Base-by-base conservation (phyloP, 2,329 filamentous ascomycete species). In the Trichoderma polysporum region DNA sequence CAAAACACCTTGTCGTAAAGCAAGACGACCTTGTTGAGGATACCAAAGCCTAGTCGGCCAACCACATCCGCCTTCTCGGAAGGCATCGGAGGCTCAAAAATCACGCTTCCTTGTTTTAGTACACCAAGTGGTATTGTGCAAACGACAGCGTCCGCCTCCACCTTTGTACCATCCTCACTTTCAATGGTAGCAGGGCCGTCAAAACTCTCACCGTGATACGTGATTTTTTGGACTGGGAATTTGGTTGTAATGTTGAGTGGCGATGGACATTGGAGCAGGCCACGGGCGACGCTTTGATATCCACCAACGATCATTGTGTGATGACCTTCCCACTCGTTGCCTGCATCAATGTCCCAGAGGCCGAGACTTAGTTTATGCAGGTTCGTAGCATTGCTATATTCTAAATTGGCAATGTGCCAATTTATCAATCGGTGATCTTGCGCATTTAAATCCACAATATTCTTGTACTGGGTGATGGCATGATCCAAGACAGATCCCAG, bases 341-440 rank as follows among this genome's bases (percentile, higher is more conserved):
- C 95, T 58, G 94, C 93, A 75, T 99, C 96, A 73, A 99, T 93
- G 77, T 99, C 96, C 92, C 96, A 98, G 0, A 94, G 90, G 8
- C 90, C 88, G 15, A 99, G 86, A 77, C 94, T 98, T 19, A 99
- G 86, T 69, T 91, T 90, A 70, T 91, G 90, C 64, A 97, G 88
- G 71, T 93, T 96, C 2, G 90, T 92, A 2, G 95, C 95, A 77
- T 98, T 99, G 69, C 94, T 96, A 76, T 99, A 99, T 78, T 99
- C 95, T 15, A 99, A 85, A 75, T 99, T 99, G 70, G 96, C 96
- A 77, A 97, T 91, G 78, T 99, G 96, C 95, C 95, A 99, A 75
- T 97, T 99, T 74, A 98, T 85, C 17, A 99, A 83, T 53, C 95
- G 88, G 78, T 97, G 90, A 74, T 99, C 95, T 75, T 93, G 91